These are phyloP conservation scores for Boletus calvinii DNA, from an alignment of 1,284 basidiomycete genomes.

Conservation along the genomic window DNA sequence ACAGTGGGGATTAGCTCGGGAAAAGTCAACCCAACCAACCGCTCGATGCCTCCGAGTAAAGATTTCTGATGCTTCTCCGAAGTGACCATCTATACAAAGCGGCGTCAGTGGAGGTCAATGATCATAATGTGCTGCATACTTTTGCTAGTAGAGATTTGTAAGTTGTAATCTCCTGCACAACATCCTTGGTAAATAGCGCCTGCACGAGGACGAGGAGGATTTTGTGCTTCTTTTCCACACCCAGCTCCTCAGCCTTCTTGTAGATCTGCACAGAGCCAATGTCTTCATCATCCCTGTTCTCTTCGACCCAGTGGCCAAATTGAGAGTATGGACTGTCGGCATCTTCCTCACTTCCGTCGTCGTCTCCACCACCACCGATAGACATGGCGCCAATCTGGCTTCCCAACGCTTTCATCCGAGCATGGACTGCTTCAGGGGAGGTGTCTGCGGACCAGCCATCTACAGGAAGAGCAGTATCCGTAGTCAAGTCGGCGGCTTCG, in stretches of 20 bases:
- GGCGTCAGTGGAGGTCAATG: slow-evolving; percentile 9
- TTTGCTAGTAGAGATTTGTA: slow-evolving; percentile 81
- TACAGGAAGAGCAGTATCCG: slow-evolving; percentile 57
- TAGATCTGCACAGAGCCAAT: slow-evolving; percentile 67
- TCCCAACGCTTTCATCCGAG: slow-evolving; percentile 80
- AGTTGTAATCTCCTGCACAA: slow-evolving; percentile 70
- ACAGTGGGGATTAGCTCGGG: slow-evolving; percentile 67
- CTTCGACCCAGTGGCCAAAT: slow-evolving; percentile 86
- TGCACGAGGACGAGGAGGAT: slow-evolving; percentile 84
- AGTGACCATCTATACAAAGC: slow-evolving; percentile 55
- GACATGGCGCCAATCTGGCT: slow-evolving; percentile 47
- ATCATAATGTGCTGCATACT: slow-evolving; percentile 44
- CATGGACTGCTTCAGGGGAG: slow-evolving; percentile 87
- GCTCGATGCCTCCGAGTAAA: slow-evolving; percentile 87
- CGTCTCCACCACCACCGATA: slow-evolving; percentile 48
- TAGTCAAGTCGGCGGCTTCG: slow-evolving; percentile 77
- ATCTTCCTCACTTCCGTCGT: slow-evolving; percentile 89
- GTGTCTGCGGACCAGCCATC: slow-evolving; percentile 93
- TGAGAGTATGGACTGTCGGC: slow-evolving; percentile 83
- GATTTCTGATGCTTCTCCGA: slow-evolving; percentile 96
- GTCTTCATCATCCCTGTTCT: slow-evolving; percentile 60
- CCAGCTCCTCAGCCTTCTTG: slow-evolving; percentile 90
- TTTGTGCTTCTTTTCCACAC: slow-evolving; percentile 97
- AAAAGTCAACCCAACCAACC: slow-evolving; percentile 70
- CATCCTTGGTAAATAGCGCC: slow-evolving; percentile 81